Evolutionary conservation across 169 alveolate genomes (phyloP), one percentile per base, ranked within the genome.

Genomic region (Amoebophrya sp.): DNA sequence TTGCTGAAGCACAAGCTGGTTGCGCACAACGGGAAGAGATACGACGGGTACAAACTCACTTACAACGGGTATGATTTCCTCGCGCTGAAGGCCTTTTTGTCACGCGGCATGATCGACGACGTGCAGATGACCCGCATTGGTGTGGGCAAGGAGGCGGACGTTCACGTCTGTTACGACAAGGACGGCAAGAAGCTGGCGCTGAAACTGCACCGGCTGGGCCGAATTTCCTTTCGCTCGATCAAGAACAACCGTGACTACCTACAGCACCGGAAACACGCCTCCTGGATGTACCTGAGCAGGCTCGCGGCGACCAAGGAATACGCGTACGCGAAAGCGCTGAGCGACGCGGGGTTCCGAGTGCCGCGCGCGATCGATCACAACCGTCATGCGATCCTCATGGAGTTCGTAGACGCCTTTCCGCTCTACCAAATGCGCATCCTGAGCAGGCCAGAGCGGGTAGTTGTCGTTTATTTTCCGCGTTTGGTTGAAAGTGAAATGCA

Each of bases 101-200:
- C 97, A 92, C 95, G 99, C 92, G 99, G 99, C 70, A 94, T 94
- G 40, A 95, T 98, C 90, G 95, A 94, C 26, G 95, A 97, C 50
- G 98, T 98, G 0, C 98, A 99, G 16, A 94, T 96, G 69, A 34
- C 90, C 40, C 96, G 99, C 91, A 95, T 97, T 45, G 99, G 99
- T 87, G 99, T 98, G 38, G 99, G 99, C 43, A 99, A 99, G 94
- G 99, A 99, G 95, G 96, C 99, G 87, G 99, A 99, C 91, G 98
- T 99, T 38, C 99, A 98, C 93, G 94, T 97, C 34, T 97, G 99
- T 90, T 95, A 94, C 50, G 98, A 96, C 92, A 93, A 95, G 40
- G 97, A 96, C 70, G 99, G 98, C 45, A 95, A 95, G 40, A 94
- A 96, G 41, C 94, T 97, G 26, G 95, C 97, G 67, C 93, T 98